Evolutionary conservation across 345 rosid species (phyloP).

Genomic region (Crucihimalaya himalaica): DNA sequence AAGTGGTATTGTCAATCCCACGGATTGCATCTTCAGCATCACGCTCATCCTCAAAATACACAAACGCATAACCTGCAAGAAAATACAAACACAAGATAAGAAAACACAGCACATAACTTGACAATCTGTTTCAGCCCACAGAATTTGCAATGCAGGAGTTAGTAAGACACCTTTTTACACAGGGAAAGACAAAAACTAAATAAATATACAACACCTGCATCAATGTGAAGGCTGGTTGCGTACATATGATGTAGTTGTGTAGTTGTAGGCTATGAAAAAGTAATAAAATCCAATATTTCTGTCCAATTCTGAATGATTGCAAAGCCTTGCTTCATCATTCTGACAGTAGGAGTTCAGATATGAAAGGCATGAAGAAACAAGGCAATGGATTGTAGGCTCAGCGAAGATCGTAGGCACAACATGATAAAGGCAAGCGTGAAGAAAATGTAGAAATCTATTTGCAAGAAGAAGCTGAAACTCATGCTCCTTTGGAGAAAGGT

Average conservation of each 20-base stretch:
- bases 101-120: slow-evolving; percentile 6
- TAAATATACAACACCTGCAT: slow-evolving; percentile 76
- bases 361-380: slow-evolving; percentile 65
- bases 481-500: slow-evolving; percentile 55
- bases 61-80: slow-evolving; percentile 84
- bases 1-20: slow-evolving; percentile 61
- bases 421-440: slow-evolving; percentile 44
- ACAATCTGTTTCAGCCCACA: background rate
- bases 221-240: slow-evolving; percentile 64
- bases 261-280: slow-evolving; percentile 54
- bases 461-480: slow-evolving; percentile 42
- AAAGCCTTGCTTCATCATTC: slow-evolving; percentile 69
- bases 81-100: background rate
- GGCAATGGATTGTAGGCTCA: slow-evolving; percentile 37
- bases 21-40: slow-evolving; percentile 89
- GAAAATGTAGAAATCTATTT: slow-evolving; percentile 48
- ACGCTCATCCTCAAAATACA: slow-evolving; percentile 81
- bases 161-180: slow-evolving; percentile 35
- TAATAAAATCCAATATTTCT: slow-evolving; percentile 29
- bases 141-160: slow-evolving; percentile 2
- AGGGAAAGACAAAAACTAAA: slow-evolving; percentile 32
- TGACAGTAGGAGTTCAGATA: slow-evolving; percentile 63
- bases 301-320: slow-evolving; percentile 70
- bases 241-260: slow-evolving; percentile 59
- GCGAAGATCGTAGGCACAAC: slow-evolving; percentile 32